Percentiles rank a stretch among this genome's conserved stretches.
Conservation (phyloP, 2,329 filamentous ascomycete genomes). For the Dothideomycetes sp. region DNA sequence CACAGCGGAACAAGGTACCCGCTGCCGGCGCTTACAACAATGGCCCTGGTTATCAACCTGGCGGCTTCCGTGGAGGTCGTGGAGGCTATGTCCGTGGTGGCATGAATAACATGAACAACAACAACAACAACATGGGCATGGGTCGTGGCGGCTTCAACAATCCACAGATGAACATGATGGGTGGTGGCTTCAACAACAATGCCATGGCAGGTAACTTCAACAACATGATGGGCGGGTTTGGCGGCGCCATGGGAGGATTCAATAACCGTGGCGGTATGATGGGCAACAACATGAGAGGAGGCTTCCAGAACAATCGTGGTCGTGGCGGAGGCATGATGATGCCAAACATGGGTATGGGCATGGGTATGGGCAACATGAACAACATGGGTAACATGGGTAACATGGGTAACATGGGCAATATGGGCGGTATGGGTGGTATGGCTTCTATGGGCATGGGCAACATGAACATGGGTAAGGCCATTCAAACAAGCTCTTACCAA, state of each 20-base stretch:
- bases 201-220: constrained; percentile 30
- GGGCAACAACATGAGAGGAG: constrained; percentile 38
- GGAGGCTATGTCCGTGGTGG: constrained; percentile 24
- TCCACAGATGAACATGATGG: constrained; percentile 15
- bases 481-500: background rate
- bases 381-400: constrained; percentile 27
- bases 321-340: constrained; percentile 14
- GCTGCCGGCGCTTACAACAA: constrained; percentile 43
- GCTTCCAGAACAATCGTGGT: constrained; percentile 12
- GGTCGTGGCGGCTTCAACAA: constrained; percentile 16
- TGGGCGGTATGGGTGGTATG: constrained; percentile 31
- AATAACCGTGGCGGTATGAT: constrained; percentile 48
- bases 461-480: constrained; percentile 32
- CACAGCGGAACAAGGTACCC: constrained; percentile 48
- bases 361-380: constrained; percentile 34
- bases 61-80: constrained; percentile 35
- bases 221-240: constrained; percentile 34
- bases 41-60: constrained; percentile 36
- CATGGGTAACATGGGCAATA: constrained; percentile 28
- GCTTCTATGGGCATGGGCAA: constrained; percentile 37
- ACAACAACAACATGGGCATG: constrained; percentile 17
- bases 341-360: constrained; percentile 20
- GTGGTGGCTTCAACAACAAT: constrained; percentile 20
- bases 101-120: constrained; percentile 16
- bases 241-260: constrained; percentile 42